Conservation (phyloP, 2,329 filamentous ascomycete genomes). For the Chrysoporthe cubensis region DNA sequence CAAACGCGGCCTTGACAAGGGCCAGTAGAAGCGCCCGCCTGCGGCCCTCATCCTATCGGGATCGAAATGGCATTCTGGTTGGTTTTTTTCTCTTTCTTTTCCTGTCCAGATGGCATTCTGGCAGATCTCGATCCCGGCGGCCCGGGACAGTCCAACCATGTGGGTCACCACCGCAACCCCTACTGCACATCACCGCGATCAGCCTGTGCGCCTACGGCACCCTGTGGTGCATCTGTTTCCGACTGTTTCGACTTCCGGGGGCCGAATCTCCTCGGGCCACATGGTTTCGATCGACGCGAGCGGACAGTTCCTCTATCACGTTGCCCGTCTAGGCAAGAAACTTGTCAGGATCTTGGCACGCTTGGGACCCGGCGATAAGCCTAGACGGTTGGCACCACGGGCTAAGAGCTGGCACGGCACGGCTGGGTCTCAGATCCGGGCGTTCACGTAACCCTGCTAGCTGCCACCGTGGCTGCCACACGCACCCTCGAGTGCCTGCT, state of each 20-base stretch:
- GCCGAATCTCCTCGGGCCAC: not conserved
- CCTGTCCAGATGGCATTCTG: slow-evolving; percentile 7
- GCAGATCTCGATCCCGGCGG: slow-evolving; percentile 4
- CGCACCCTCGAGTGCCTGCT: not conserved
- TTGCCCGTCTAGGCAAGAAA: no score
- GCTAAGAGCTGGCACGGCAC: not conserved
- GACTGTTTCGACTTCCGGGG: not conserved
- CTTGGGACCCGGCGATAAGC: not conserved
- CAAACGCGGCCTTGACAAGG: not conserved
- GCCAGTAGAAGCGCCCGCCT: not conserved
- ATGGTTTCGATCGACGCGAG: not conserved
- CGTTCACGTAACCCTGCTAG: not conserved
- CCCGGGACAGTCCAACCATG: not conserved
- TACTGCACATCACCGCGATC: slow-evolving; percentile 1
- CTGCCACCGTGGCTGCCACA: no score
- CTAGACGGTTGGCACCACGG: not conserved
- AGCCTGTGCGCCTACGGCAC: not conserved
- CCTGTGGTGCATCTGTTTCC: not conserved
- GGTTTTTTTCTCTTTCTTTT: not conserved
- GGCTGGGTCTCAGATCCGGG: not conserved
- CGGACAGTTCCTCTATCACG: not conserved
- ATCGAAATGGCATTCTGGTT: not conserved
- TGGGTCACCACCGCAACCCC: not conserved
- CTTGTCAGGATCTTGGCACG: not conserved
- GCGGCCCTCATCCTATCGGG: not conserved